Base-by-base conservation (phyloP, 164 flowering plant genomes). In the Brasenia schreberi region DNA sequence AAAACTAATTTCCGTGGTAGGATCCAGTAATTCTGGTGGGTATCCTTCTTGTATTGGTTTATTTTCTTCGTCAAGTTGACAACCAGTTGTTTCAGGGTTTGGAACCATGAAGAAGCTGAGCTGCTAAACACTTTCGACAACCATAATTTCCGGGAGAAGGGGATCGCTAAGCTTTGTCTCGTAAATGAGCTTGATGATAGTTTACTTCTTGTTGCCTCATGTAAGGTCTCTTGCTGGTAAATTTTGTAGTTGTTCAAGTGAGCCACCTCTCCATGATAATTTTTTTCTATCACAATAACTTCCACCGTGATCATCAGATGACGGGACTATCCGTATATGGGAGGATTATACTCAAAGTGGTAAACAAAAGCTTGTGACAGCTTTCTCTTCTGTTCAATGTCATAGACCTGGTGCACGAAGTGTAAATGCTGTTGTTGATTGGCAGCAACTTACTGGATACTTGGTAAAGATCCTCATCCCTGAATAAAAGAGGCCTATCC, bases 401-500 rank as follows among this genome's bases (percentile, higher is more conserved):
- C 92, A 85, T 74, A 83, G 82, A 64, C 93, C 94, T 72, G 85
- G 88, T 67, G 86, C 76, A 7, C 82, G 91, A 6, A 72, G 86
- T 69, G 71, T 89, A 74, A 87, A 89, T 67, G 92, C 96, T 72
- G 92, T 94, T 58, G 96, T 94, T 63, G 99, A 94, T 74, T 94
- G 97, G 97, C 99, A 94, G 76, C 99, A 94, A 66, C 96, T 86
- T 64, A 89, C 96, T 63, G 99, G 99, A 74, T 88, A 84, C 78
- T 77, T 94, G 95, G 97, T 91, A 84, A 19, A 56, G 7, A 11
- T 19, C 18, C 42, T 39, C 5, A 52, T 27, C 16, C 53, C 39
- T 33, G 39, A 33, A 33, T 33, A 33, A 33, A 33, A 33, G 39
- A 33, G 39, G 39, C 39, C 39, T 33, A 33, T 33, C 39, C 1